Conservation (phyloP, 768 basidiomycete species). For the Cantharellus anzutake region DNA sequence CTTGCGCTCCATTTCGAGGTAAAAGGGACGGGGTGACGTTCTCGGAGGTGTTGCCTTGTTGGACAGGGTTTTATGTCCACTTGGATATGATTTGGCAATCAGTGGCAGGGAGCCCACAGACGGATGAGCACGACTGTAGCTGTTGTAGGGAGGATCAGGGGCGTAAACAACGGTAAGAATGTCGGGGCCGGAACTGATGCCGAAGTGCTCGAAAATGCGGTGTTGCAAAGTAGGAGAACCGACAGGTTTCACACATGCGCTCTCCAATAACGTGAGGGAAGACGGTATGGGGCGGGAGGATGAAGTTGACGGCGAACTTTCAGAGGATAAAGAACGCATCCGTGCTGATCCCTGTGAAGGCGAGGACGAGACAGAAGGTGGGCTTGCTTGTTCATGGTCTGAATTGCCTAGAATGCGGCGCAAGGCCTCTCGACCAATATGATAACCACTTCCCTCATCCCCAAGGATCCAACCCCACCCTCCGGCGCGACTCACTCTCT, state of each 20-base stretch:
- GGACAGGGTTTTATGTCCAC: too few relatives aligned
- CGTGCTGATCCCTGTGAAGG: neutral
- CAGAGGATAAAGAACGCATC: neutral
- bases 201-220: conserved; percentile 24
- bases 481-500: conserved; percentile 50
- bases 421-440: conserved; percentile 58
- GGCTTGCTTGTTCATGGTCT: neutral
- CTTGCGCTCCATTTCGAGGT: conserved; percentile 29
- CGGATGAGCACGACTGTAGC: neutral
- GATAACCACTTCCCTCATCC: conserved; percentile 68
- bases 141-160: conserved; percentile 27
- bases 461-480: conserved; percentile 78
- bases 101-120: neutral
- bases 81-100: too few relatives aligned
- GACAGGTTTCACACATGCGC: neutral
- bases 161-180: conserved; percentile 44
- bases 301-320: conserved; percentile 15
- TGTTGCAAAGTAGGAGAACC: conserved; percentile 3
- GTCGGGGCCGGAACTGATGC: conserved; percentile 37
- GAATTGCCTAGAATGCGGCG: conserved; percentile 29
- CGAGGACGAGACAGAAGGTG: neutral
- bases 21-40: conserved; percentile 14
- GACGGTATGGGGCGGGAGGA: conserved; percentile 25
- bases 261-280: conserved; percentile 15
- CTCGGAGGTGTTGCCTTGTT: conserved; percentile 8